phyloP scores from a whole-genome alignment of 768 basidiomycete species.

The Gloeostereum incarnatum region DNA sequence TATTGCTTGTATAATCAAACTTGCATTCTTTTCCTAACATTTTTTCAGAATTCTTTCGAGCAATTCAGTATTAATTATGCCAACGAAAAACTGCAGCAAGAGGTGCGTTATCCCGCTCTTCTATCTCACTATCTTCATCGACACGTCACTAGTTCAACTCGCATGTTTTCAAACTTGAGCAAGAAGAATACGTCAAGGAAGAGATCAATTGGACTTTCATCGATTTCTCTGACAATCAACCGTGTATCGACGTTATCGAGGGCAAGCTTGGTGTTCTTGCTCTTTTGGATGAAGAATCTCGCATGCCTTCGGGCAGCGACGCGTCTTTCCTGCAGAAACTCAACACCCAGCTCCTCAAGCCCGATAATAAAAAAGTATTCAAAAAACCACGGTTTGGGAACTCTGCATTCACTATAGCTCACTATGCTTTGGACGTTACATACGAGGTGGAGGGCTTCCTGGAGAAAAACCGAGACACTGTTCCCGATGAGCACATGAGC shows the following conservation, averaged over 20 bases:
- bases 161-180: slow-evolving; percentile 98
- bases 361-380: slow-evolving; percentile 81
- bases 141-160: slow-evolving; percentile 75
- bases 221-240: slow-evolving; percentile 98
- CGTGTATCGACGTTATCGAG: slow-evolving; percentile 98
- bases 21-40: slow-evolving; percentile 2
- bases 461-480: slow-evolving; percentile 98
- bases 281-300: slow-evolving; percentile 95
- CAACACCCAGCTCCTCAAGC: slow-evolving; percentile 74
- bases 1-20: slow-evolving; percentile 13
- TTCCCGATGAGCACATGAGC: slow-evolving; percentile 95
- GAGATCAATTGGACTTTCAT: slow-evolving; percentile 99
- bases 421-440: slow-evolving; percentile 96
- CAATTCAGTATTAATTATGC: slow-evolving; percentile 99
- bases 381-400: slow-evolving; percentile 99
- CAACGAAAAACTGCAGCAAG: slow-evolving; percentile 96
- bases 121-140: slow-evolving; percentile 6
- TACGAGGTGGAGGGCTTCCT: slow-evolving; percentile 98
- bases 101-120: slow-evolving; percentile 38
- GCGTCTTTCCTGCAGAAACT: slow-evolving; percentile 90
- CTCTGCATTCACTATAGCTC: slow-evolving; percentile 94
- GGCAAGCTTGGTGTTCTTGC: slow-evolving; percentile 93
- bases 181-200: slow-evolving; percentile 98
- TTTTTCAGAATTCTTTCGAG: slow-evolving; percentile 72
- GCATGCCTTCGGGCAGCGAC: slow-evolving; percentile 89